Conservation (phyloP, 2,329 filamentous ascomycete species). For the Penicillium sp. region DNA sequence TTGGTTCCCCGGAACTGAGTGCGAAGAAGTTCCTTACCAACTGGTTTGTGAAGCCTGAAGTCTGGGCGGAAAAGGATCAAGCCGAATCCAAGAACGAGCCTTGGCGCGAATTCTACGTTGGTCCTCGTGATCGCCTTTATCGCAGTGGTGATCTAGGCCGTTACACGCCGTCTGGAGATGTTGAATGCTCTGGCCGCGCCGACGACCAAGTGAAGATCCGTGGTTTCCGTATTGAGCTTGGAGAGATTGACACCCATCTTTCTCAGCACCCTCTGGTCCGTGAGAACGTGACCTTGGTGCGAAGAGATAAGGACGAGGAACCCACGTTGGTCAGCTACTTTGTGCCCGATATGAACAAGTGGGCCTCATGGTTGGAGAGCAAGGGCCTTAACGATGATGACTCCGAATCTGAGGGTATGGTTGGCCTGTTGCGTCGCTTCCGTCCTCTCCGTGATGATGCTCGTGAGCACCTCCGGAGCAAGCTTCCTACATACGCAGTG, state of each 20-base stretch:
- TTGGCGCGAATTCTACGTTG: conserved; percentile 77
- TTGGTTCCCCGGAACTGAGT: conserved; percentile 62
- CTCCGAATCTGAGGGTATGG: conserved; percentile 50
- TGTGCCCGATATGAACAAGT: conserved; percentile 75
- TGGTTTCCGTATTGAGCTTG: conserved; percentile 91
- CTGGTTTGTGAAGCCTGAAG: conserved; percentile 77
- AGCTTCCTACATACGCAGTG: conserved; percentile 72
- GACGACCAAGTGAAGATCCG: conserved; percentile 95
- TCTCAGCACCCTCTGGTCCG: conserved; percentile 71
- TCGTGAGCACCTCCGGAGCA: conserved; percentile 68
- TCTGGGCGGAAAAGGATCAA: conserved; percentile 67
- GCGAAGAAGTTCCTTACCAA: conserved; percentile 76
- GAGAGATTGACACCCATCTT: conserved; percentile 85
- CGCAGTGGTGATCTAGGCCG: conserved; percentile 81
- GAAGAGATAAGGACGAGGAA: conserved; percentile 82
- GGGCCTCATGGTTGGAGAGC: conserved; percentile 65
- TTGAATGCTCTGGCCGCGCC: conserved; percentile 74
- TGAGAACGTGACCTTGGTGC: conserved; percentile 82
- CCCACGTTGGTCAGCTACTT: conserved; percentile 85
- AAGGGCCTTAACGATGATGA: conserved; percentile 54
- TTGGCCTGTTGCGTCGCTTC: conserved; percentile 60
- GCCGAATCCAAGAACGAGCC: conserved; percentile 60
- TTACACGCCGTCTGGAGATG: conserved; percentile 68
- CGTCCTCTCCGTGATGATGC: conserved; percentile 59
- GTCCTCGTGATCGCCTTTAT: conserved; percentile 83